Evolutionary conservation across 306 rosid genomes (phyloP).

Genomic region (Lupinus albus): DNA sequence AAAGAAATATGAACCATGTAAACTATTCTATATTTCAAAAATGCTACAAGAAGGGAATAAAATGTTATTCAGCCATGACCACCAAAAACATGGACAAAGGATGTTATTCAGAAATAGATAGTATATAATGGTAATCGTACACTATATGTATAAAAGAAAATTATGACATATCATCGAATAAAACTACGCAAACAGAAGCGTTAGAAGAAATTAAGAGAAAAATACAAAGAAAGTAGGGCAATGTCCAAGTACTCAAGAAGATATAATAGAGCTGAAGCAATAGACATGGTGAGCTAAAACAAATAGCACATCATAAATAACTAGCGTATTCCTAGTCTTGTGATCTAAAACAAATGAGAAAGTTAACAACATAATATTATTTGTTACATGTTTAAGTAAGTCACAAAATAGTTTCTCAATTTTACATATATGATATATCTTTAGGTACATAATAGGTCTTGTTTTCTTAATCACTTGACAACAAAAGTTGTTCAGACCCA

Average conservation of each 20-base stretch:
- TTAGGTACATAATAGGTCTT: neutral
- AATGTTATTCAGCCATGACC: neutral
- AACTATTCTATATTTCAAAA: neutral
- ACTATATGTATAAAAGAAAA: conserved; percentile 1
- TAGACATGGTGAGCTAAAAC: neutral
- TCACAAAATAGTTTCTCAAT: neutral
- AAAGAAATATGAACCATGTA: conserved; percentile 10
- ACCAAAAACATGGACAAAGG: conserved; percentile 9
- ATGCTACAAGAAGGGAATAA: conserved; percentile 13
- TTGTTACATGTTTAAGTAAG: neutral
- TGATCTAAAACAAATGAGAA: neutral
- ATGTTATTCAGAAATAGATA: neutral
- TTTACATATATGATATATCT: neutral
- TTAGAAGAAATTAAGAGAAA: neutral
- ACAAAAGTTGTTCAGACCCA: neutral
- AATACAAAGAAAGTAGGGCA: neutral
- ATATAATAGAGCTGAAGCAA: neutral
- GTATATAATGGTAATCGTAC: neutral
- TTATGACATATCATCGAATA: neutral
- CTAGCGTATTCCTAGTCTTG: neutral
- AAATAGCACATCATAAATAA: neutral
- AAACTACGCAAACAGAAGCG: conserved; percentile 10
- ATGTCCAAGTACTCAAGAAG: neutral
- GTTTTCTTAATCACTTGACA: neutral
- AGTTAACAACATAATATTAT: neutral